Base-by-base conservation (phyloP, 441 rosid genomes). In the Melianthus villosus region DNA sequence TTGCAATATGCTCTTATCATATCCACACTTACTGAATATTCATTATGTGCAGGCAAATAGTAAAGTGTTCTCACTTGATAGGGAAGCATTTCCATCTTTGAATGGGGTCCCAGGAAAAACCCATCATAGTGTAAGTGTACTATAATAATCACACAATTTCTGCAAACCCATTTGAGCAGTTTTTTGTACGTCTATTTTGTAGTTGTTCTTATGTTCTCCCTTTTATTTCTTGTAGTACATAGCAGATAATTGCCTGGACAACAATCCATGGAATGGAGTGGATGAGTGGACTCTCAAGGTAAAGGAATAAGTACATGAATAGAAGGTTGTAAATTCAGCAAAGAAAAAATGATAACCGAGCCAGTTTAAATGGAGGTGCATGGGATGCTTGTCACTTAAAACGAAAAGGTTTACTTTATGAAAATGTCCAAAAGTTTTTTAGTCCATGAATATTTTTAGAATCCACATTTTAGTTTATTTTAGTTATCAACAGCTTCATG, bases 31-130 rank as follows among this genome's bases (percentile, higher is more conserved):
- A 60, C 25, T 3, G 6, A 32, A 7, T 6, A 28, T 34, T 31
- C 20, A 39, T 36, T 37, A 26, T 36, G 25, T 56, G 56, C 55
- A 87, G 95, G 94, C 82, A 6, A 55, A 64, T 29, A 75, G 76
- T 53, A 89, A 69, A 74, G 73, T 84, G 34, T 71, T 74, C 61
- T 83, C 95, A 0, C 78, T 89, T 20, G 98, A 89, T 40, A 73
- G 94, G 58, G 92, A 77, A 50, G 86, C 83, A 40, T 83, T 74
- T 60, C 94, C 86, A 34, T 75, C 85, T 31, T 53, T 79, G 65
- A 83, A 72, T 26, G 96, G 94, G 57, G 68, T 84, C 10, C 92
- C 98, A 1, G 89, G 94, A 46, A 83, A 77, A 54, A 78, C 92
- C 29, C 85, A 74, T 55, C 95, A 84, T 40, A 81, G 92, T 31